Evolutionary conservation across 2,329 filamentous ascomycete genomes (phyloP), one percentile per base, ranked within the genome.

Genomic region (Didymosphaeria variabile): DNA sequence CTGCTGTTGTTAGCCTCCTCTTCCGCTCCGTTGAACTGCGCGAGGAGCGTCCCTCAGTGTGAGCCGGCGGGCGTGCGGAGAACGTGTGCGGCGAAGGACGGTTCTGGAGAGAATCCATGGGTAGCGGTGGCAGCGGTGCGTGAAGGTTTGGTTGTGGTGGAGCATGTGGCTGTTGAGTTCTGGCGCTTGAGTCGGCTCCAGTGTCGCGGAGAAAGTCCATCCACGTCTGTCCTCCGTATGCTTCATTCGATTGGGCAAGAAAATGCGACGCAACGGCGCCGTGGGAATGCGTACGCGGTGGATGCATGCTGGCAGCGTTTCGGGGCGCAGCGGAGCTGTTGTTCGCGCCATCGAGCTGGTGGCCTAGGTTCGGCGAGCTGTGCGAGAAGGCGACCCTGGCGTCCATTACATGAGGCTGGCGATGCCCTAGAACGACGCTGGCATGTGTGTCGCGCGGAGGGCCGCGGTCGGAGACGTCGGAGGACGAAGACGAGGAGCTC

Each of bases 1-100:
- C 74, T 8, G 76, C 66, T 5, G 72, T 68, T 1, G 75, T 78
- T 50, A 78, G 59, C 32, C 77, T 69, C 57, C 76, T 68, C 70
- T 79, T 79, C 58, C 77, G 71, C 50, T 79, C 77, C 23, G 67
- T 44, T 8, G 59, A 61, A 59, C 62, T 72, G 40, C 62, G 64
- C 10, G 71, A 68, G 5, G 68, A 66, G 2, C 8, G 15, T 7
- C 13, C 23, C n/a, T 66, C 53, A 34, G 69, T 66, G 60, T 67
- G 38, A 58, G 57, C 64, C 21, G 63, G 53, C 29, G 70, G 62
- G n/a, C 65, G 68, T 17, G 67, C 59, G 29, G 72, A 68, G 2
- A 72, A 67, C 0, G 65, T 59, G 36, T 65, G 65, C 31, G 66
- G 61, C 2, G 57, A 38, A 21, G 66, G 59, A 2, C 61, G 58